Conservation (phyloP, 345 rosid genomes). For the Litchi chinensis region DNA sequence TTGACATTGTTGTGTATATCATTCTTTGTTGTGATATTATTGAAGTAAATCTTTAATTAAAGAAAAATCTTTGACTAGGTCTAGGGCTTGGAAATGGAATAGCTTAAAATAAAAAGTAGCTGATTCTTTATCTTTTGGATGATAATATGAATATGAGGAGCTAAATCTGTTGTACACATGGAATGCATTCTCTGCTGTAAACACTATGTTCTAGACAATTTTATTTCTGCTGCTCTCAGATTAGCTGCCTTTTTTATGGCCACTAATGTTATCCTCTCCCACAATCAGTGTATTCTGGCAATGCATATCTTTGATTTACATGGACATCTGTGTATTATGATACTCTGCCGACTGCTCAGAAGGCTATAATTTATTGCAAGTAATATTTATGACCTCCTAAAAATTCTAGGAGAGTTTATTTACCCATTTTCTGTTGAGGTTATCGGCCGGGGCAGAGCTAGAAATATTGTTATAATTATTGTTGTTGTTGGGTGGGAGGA, state of each 20-base stretch:
- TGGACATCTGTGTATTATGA: background rate
- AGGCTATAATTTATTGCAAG: background rate
- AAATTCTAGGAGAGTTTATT: background rate
- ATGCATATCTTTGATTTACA: background rate
- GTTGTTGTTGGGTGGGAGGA: too few relatives aligned
- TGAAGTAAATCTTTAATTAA: background rate
- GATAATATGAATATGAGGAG: background rate
- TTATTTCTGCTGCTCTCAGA: background rate
- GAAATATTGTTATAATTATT: too few relatives aligned
- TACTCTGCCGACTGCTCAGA: background rate
- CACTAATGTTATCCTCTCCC: background rate
- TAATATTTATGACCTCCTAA: background rate
- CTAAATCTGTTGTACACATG: background rate
- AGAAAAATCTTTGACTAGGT: background rate
- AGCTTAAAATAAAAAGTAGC: background rate
- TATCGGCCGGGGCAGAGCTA: background rate
- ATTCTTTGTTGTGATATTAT: background rate
- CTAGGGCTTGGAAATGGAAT: conserved; percentile 10
- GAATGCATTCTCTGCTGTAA: conserved; percentile 4
- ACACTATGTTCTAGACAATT: background rate
- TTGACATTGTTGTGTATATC: background rate
- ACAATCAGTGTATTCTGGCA: background rate
- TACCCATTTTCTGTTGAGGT: background rate
- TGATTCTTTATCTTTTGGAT: background rate
- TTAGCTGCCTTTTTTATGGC: background rate